Evolutionary conservation across 2,329 filamentous ascomycete species (phyloP).

Genomic region (Xylariaceae sp.): DNA sequence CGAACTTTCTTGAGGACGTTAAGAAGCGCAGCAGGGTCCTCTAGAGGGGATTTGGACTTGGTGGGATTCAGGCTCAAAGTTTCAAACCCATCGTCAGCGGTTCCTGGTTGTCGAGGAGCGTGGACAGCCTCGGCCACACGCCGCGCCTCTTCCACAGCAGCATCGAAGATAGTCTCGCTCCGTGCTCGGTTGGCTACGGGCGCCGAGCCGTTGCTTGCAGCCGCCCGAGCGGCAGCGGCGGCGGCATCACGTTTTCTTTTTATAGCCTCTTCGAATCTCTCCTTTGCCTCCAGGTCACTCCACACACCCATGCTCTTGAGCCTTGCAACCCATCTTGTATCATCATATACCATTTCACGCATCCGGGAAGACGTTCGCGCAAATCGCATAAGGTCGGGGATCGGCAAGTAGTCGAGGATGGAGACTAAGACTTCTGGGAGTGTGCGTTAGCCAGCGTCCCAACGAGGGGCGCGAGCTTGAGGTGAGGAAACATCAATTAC

Average conservation of each 20-base stretch:
- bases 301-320: constrained; percentile 85
- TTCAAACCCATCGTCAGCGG: constrained; percentile 68
- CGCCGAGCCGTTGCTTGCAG: constrained; percentile 21
- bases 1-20: constrained; percentile 64
- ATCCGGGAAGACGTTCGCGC: constrained; percentile 80
- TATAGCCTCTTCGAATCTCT: constrained; percentile 70
- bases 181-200: constrained; percentile 26
- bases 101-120: constrained; percentile 29
- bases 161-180: constrained; percentile 69
- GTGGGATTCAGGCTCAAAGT: constrained; percentile 57
- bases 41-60: constrained; percentile 42
- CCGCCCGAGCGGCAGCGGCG: too few relatives aligned
- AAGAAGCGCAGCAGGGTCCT: constrained; percentile 62
- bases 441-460: constrained; percentile 7
- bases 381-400: constrained; percentile 79
- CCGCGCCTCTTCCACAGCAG: constrained; percentile 60
- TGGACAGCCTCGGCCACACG: constrained; percentile 39
- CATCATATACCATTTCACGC: constrained; percentile 98
- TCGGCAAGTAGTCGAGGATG: constrained; percentile 84
- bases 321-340: constrained; percentile 87
- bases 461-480: background rate
- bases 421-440: constrained; percentile 73
- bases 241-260: constrained; percentile 56
- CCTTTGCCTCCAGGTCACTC: constrained; percentile 83
- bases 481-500: constrained; percentile 46